Base-by-base conservation (phyloP, 2,329 filamentous ascomycete genomes). In the Curvularia sp. region DNA sequence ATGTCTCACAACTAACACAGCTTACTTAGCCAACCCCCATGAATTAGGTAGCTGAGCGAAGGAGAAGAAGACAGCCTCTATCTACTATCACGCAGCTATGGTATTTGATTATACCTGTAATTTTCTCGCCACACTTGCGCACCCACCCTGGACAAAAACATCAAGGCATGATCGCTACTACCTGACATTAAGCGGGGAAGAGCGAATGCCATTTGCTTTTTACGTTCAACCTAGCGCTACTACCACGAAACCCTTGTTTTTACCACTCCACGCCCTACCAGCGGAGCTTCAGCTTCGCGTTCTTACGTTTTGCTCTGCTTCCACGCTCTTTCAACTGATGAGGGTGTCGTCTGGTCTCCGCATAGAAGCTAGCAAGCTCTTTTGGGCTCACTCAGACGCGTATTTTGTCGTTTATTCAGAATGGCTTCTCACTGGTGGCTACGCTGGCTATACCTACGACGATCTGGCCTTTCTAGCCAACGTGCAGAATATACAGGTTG, bases 271-370 rank as follows among this genome's bases (percentile, higher is more conserved):
- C 28, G 9, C 3, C 24, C 58, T 67, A 30, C 60, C 61, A 18
- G 43, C 22, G 7, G 63, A 67, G 53, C 55, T 67, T 55, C 54
- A 64, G 49, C 30, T 64, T 12, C 61, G 46, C 8, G 55, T 67
- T 22, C 55, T 66, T 15, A 22, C 41, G 8, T 55, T 61, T 22
- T 67, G 65, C 46, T 55, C 58, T 39, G 39, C 50, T n/a, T 20
- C 43, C 33, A 65, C 57, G 4, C 61, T 67, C 42, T 67, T 55
- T 47, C 63, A 64, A 53, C 31, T 65, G 5, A 67, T 67, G 63
- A 57, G 44, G 5, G 35, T 44, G 8, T 64, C 62, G 10, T 57
- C 58, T 18, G 28, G 28, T 12, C 54, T 64, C 30, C 65, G 63
- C 26, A 61, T 35, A n/a, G 65, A 67, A 56, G 63, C 65, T 8